Base-by-base conservation (phyloP, 2,329 filamentous ascomycete genomes). In the Tolypocladium sp. region DNA sequence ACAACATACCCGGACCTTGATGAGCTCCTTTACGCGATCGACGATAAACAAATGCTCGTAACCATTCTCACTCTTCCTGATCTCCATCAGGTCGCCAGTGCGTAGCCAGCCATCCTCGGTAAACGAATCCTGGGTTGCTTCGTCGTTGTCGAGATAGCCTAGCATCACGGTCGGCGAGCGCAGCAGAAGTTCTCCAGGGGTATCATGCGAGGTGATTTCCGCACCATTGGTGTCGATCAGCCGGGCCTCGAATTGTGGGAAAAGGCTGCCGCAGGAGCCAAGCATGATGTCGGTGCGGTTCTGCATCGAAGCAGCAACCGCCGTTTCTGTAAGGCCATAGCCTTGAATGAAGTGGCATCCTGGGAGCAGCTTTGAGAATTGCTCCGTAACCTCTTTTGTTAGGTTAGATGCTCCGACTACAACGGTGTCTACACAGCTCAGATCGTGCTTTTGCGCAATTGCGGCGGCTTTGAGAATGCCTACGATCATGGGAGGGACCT, bases 321-420 rank as follows among this genome's bases (percentile, higher is more conserved):
- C 77, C 0, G 88, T 90, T 70, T 96, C 91, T 1, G 91, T 94
- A 67, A 94, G 59, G 2, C 63, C 90, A 67, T 92, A 93, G 41
- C 84, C 89, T 72, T 91, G 88, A 55, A 82, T 77, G 51, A 92
- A 77, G 1, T 72, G 72, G 81, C 88, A 89, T 0, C 71, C 73
- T 0, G 89, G 88, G 64, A 84, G 88, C 30, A 84, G 71, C 51
- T 77, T 77, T 25, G 79, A 74, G 46, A 92, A 72, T 6, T 89
- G 86, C 42, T 82, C 77, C 0, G 88, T 82, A 0, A 88, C 90
- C 70, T 93, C 90, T 62, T 83, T 79, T 2, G 90, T 90, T 0
- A 93, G 76, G 0, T 91, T 91, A 4, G 91, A 91, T 0, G 91
- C 91, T 3, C 91, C 91, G 0, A 87, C 89, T 69, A 89, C 91